phyloP scores from a whole-genome alignment of 2,329 filamentous ascomycete genomes.

The Exserohilum turcica region DNA sequence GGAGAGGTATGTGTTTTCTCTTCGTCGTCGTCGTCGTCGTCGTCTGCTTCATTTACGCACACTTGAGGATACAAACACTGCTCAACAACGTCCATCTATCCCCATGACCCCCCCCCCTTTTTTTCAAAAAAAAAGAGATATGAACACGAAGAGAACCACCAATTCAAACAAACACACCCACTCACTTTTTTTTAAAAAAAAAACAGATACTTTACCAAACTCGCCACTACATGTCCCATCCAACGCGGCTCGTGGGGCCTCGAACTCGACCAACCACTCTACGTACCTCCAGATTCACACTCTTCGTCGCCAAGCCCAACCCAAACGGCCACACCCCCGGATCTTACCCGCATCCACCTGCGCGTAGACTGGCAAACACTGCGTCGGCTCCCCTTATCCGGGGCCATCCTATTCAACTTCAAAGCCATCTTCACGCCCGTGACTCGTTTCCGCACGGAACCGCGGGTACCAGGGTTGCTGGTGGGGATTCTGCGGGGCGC shows the following conservation, averaged over 20 bases:
- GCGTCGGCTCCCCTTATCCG: slow-evolving; percentile 75
- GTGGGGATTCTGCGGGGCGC: slow-evolving; percentile 72
- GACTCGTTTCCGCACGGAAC: slow-evolving; percentile 70
- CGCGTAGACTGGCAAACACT: slow-evolving; percentile 90
- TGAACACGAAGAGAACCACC: too few species aligned
- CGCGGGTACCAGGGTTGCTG: slow-evolving; percentile 71
- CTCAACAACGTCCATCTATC: too few species aligned
- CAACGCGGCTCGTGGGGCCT: slow-evolving; percentile 86
- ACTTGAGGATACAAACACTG: too few species aligned
- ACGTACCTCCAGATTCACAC: slow-evolving; percentile 72
- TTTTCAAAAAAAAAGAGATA: too few species aligned
- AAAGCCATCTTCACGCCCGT: slow-evolving; percentile 83
- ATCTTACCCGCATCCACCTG: slow-evolving; percentile 67
- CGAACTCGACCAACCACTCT: slow-evolving; percentile 75
- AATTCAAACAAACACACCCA: too few species aligned
- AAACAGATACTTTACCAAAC: slow-evolving; percentile 76
- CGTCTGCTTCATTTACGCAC: too few species aligned
- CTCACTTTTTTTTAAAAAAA: background rate
- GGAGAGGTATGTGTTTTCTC: slow-evolving; percentile 66
- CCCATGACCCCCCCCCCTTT: too few species aligned
- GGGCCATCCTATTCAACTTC: slow-evolving; percentile 82
- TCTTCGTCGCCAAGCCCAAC: slow-evolving; percentile 65
- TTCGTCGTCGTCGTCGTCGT: too few species aligned
- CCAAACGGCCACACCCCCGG: slow-evolving; percentile 57
- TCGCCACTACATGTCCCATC: slow-evolving; percentile 74